A percentile compares a stretch with the other conserved stretches of the same genome.
Evolutionary conservation across 257 asterid species (phyloP).

Genomic region (Apocynum venetum): DNA sequence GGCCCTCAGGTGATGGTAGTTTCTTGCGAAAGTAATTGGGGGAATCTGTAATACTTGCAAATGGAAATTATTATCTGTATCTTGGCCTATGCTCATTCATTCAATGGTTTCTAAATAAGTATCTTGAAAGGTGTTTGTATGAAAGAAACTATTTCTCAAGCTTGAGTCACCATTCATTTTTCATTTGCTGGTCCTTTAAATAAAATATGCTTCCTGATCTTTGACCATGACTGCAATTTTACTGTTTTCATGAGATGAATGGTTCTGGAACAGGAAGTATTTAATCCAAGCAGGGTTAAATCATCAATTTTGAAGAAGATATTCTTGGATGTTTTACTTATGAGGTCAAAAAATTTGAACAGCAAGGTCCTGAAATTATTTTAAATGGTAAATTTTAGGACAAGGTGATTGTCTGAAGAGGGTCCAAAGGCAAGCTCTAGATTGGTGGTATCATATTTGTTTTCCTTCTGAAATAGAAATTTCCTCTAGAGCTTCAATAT

Average conservation of each 20-base stretch:
- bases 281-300: neutral
- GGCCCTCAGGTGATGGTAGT: neutral
- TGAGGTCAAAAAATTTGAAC: neutral
- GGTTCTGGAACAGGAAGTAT: neutral
- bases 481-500: neutral
- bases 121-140: neutral
- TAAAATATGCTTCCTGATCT: neutral
- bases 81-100: neutral
- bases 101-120: neutral
- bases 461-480: neutral
- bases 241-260: neutral
- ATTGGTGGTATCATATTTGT: neutral
- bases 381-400: too few relatives aligned
- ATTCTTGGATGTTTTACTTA: neutral
- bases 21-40: neutral
- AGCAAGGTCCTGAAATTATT: neutral
- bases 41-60: neutral
- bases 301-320: neutral
- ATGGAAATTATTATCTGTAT: neutral
- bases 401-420: neutral
- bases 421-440: neutral
- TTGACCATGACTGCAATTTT: neutral
- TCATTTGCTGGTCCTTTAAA: neutral
- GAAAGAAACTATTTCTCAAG: neutral
- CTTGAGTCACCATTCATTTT: neutral